Conservation (phyloP, 345 rosid species). For the Gossypium stocksii region DNA sequence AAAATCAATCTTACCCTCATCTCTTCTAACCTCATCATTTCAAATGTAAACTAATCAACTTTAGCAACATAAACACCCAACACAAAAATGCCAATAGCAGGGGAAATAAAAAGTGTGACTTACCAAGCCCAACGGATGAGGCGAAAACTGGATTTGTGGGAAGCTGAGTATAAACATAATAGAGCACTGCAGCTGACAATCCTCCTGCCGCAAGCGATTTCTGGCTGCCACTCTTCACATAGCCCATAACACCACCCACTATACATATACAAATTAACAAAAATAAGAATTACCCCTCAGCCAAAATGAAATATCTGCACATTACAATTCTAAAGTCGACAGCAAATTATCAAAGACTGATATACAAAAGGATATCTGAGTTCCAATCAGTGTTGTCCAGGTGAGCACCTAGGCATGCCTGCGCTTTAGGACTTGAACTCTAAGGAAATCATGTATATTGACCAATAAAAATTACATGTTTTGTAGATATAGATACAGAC, state of each 20-base stretch:
- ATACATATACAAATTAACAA: not conserved
- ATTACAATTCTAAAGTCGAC: no score
- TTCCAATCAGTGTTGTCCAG: no score
- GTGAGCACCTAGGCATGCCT: no score
- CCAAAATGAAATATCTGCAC: not conserved
- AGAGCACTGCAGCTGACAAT: slow-evolving; percentile 56
- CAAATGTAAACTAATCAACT: slow-evolving; percentile 1
- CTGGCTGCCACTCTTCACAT: slow-evolving; percentile 82
- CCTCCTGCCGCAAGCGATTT: slow-evolving; percentile 80
- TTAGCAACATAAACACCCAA: not conserved
- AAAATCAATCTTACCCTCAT: no score
- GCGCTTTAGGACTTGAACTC: no score
- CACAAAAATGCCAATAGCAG: not conserved
- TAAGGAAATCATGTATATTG: no score
- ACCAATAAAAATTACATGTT: no score
- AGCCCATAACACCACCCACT: slow-evolving; percentile 93
- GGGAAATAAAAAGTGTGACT: slow-evolving; percentile 2
- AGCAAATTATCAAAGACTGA: no score
- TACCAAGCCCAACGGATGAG: slow-evolving; percentile 80
- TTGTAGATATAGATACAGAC: no score
- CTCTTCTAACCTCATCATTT: not conserved
- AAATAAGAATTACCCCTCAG: slow-evolving; percentile 1
- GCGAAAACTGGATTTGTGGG: slow-evolving; percentile 71
- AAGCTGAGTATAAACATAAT: slow-evolving; percentile 66
- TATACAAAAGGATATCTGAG: no score